phyloP scores from a whole-genome alignment of 805 yeast species.

The Wickerhamomyces mucosus region DNA sequence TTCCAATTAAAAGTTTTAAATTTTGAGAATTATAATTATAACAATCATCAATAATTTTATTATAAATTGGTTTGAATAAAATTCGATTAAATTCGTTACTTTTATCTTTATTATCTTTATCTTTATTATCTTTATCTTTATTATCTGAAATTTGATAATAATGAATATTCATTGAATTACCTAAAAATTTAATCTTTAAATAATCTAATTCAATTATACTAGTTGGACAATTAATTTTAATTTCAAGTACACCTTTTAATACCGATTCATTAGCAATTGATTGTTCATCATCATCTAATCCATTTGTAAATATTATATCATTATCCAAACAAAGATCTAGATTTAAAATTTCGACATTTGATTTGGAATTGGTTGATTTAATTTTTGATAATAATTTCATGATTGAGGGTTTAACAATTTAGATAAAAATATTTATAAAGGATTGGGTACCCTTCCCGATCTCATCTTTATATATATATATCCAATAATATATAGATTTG shows the following conservation, averaged over 20 bases:
- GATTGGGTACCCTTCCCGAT: too few relatives aligned
- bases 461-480: too few relatives aligned
- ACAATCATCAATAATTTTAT: slow-evolving; percentile 8
- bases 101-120: too few relatives aligned
- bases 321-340: background rate
- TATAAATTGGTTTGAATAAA: background rate
- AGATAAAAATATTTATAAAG: too few relatives aligned
- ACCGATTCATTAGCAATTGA: background rate
- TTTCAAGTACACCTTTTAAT: background rate
- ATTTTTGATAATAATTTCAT: background rate
- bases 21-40: slow-evolving; percentile 5
- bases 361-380: background rate
- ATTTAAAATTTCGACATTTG: background rate
- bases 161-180: background rate
- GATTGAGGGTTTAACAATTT: too few relatives aligned
- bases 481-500: too few relatives aligned
- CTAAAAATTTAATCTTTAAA: background rate
- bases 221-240: background rate
- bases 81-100: too few relatives aligned
- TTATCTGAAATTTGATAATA: background rate
- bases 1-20: slow-evolving; percentile 8
- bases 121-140: too few relatives aligned
- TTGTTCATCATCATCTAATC: background rate
- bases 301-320: background rate
- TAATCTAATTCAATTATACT: background rate